These are phyloP conservation scores for Dendrobium nobile DNA, from an alignment of 106 monocot species.

Conservation along the genomic window DNA sequence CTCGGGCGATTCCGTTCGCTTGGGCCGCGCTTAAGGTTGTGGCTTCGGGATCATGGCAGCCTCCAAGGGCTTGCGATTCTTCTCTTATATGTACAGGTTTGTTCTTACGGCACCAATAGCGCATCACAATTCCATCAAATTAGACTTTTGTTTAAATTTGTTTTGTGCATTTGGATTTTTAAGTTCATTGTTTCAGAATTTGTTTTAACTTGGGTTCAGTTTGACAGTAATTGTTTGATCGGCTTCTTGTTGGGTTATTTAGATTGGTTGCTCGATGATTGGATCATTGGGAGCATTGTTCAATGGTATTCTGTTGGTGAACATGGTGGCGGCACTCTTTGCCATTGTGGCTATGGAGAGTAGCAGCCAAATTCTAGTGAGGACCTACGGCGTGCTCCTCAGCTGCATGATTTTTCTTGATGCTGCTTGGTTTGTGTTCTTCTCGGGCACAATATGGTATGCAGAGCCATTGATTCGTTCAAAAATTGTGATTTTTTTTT, in stretches of 20 bases:
- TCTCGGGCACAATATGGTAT: slow-evolving; percentile 65
- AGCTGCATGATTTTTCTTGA: slow-evolving; percentile 66
- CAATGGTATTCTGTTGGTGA: slow-evolving; percentile 71
- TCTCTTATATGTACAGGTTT: slow-evolving; percentile 80
- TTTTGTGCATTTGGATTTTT: not conserved
- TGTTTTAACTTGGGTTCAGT: not conserved
- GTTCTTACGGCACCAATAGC: not conserved
- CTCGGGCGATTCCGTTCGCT: slow-evolving; percentile 25
- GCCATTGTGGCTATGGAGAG: slow-evolving; percentile 85
- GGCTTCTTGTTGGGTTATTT: not conserved
- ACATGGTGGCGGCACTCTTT: slow-evolving; percentile 72
- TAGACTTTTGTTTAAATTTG: not conserved
- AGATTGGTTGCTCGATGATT: slow-evolving; percentile 82
- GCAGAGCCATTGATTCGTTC: not conserved
- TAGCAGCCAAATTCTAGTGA: slow-evolving; percentile 70
- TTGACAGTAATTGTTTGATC: not conserved
- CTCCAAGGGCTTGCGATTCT: slow-evolving; percentile 58
- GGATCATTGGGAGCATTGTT: slow-evolving; percentile 80
- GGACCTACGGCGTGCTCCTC: slow-evolving; percentile 85
- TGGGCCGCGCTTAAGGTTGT: slow-evolving; percentile 55
- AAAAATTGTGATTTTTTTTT: not conserved
- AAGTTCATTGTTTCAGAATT: not conserved
- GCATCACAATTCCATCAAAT: not conserved
- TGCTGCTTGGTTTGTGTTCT: slow-evolving; percentile 71
- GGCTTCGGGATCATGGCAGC: slow-evolving; percentile 68